phyloP scores from a whole-genome alignment of 257 asterid genomes.

The Przewalskia tangutica region DNA sequence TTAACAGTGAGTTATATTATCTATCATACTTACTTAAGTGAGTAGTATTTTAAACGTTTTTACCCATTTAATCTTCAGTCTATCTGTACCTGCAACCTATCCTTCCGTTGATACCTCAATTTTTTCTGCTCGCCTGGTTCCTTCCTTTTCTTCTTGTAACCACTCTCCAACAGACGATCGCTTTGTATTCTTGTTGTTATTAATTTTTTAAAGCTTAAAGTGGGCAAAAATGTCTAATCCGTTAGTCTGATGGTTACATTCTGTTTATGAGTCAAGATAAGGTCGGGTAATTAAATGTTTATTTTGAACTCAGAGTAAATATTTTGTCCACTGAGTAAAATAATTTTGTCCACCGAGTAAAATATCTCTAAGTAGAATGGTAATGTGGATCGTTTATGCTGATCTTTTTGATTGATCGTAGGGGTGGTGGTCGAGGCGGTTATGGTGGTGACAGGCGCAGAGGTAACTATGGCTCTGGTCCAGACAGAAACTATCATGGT shows the following conservation, averaged over 20 bases:
- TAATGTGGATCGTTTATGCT: background rate
- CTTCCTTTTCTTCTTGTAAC: background rate
- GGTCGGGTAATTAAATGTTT: background rate
- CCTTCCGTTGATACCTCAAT: background rate
- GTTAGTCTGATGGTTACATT: background rate
- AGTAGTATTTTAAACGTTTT: background rate
- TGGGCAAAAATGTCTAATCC: background rate
- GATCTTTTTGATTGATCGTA: background rate
- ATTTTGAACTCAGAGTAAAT: background rate
- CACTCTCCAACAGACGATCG: background rate
- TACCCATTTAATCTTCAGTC: background rate
- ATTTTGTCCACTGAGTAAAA: background rate
- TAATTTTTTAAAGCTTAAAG: background rate
- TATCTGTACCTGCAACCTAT: background rate
- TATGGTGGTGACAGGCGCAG: conserved; percentile 52
- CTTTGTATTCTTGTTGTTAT: background rate
- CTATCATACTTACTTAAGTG: background rate
- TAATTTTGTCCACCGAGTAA: background rate
- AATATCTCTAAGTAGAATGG: background rate
- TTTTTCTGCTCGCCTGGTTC: background rate
- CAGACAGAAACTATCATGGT: conserved; percentile 73
- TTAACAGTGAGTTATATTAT: background rate
- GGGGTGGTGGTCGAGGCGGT: conserved; percentile 92
- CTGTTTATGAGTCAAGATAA: background rate
- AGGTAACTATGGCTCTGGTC: conserved; percentile 78